These are phyloP conservation scores for Tetrapisispora nanseiensis DNA, from an alignment of 805 yeast species.

Conservation along the genomic window DNA sequence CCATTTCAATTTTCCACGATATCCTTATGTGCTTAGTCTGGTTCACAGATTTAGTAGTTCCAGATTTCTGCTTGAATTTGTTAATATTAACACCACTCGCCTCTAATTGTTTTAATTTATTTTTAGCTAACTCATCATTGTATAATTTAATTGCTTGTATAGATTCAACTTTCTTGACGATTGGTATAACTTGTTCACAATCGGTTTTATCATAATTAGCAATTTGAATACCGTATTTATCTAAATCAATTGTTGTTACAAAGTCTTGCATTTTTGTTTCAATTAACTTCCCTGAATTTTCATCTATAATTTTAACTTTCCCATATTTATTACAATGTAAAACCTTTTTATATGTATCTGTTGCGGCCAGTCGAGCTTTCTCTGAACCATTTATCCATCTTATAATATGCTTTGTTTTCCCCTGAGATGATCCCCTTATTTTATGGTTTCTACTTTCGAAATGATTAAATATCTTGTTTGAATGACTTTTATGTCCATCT, in stretches of 20 bases:
- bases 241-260: constrained; percentile 21
- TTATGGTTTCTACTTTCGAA: not conserved
- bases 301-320: constrained; percentile 15
- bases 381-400: constrained; percentile 26
- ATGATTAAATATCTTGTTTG: not conserved
- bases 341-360: constrained; percentile 12
- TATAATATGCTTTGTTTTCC: constrained; percentile 8
- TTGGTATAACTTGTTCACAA: constrained; percentile 13
- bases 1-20: constrained; percentile 47
- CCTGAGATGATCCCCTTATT: not conserved
- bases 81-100: constrained; percentile 13
- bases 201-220: constrained; percentile 16
- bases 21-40: constrained; percentile 40
- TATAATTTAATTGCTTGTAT: constrained; percentile 21
- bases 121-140: constrained; percentile 21
- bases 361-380: constrained; percentile 24
- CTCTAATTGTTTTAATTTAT: constrained; percentile 19
- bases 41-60: constrained; percentile 15
- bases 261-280: constrained; percentile 16
- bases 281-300: constrained; percentile 14
- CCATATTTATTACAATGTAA: constrained; percentile 20
- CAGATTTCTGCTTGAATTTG: constrained; percentile 4
- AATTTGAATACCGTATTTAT: constrained; percentile 16
- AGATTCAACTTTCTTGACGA: constrained; percentile 21
- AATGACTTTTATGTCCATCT: not conserved